phyloP scores from a whole-genome alignment of 768 basidiomycete genomes.

The Boletellus ananiceps region DNA sequence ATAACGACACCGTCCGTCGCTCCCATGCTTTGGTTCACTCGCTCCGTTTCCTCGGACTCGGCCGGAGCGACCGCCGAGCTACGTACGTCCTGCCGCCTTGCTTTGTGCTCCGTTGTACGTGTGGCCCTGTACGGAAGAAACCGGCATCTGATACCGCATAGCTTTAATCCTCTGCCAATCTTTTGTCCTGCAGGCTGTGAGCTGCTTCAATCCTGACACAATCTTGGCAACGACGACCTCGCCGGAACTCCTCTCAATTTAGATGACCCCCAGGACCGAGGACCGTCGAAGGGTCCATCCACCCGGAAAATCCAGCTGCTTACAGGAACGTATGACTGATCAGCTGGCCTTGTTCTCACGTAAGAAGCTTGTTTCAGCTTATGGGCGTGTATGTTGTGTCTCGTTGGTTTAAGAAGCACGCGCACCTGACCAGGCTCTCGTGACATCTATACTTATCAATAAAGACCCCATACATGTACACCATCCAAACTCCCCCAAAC shows the following conservation, averaged over 20 bases:
- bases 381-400: not conserved
- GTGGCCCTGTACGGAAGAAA: slow-evolving; percentile 8
- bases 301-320: too few relatives aligned
- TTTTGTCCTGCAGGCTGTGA: not conserved
- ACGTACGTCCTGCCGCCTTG: not conserved
- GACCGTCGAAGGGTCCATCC: too few relatives aligned
- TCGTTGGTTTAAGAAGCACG: not conserved
- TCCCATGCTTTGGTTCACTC: too few relatives aligned
- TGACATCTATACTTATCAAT: not conserved
- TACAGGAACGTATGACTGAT: too few relatives aligned
- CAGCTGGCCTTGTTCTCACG: not conserved
- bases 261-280: not conserved
- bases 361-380: not conserved
- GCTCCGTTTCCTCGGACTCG: too few relatives aligned
- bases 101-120: not conserved
- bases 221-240: slow-evolving; percentile 1
- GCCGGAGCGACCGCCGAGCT: too few relatives aligned
- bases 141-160: slow-evolving; percentile 11
- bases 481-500: not conserved
- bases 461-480: not conserved
- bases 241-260: too few relatives aligned
- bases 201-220: not conserved
- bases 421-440: too few relatives aligned
- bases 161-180: not conserved
- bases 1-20: too few relatives aligned